Conservation (phyloP, 306 rosid species). For the Albizia julibrissin region DNA sequence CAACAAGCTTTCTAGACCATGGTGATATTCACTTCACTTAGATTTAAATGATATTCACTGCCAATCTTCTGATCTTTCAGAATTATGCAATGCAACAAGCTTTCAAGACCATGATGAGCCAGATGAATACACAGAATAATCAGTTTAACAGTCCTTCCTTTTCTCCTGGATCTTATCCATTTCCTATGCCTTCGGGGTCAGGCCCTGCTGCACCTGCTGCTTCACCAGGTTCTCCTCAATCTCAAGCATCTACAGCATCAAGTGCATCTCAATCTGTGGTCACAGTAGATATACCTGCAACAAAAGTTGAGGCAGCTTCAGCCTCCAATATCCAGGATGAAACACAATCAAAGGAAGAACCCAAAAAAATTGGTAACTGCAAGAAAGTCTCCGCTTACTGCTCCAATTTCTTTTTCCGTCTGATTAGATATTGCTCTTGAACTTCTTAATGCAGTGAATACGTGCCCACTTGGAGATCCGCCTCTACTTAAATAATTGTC, state of each 20-base stretch:
- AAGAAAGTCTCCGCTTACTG: slow-evolving; percentile 23
- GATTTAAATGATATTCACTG: neutral
- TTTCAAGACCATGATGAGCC: slow-evolving; percentile 92
- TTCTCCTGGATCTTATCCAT: slow-evolving; percentile 84
- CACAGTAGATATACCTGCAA: slow-evolving; percentile 75
- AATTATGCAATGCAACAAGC: slow-evolving; percentile 99
- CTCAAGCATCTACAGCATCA: slow-evolving; percentile 37
- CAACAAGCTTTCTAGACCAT: slow-evolving; percentile 94
- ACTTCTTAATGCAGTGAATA: slow-evolving; percentile 20
- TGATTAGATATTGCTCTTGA: slow-evolving; percentile 20
- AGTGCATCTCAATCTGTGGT: slow-evolving; percentile 54
- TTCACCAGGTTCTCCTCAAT: slow-evolving; percentile 37
- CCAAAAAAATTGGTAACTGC: slow-evolving; percentile 64
- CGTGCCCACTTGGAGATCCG: slow-evolving; percentile 9
- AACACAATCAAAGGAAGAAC: slow-evolving; percentile 48
- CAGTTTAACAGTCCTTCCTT: slow-evolving; percentile 58
- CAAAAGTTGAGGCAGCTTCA: slow-evolving; percentile 58
- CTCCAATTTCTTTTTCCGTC: slow-evolving; percentile 23
- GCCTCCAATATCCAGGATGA: slow-evolving; percentile 47
- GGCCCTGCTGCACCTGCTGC: slow-evolving; percentile 48
- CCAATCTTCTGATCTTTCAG: slow-evolving; percentile 44
- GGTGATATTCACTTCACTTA: slow-evolving; percentile 47
- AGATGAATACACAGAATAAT: slow-evolving; percentile 75
- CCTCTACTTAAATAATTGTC: slow-evolving; percentile 4
- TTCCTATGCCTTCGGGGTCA: slow-evolving; percentile 58